Evolutionary conservation across 2,329 filamentous ascomycete species (phyloP).

Genomic region (Phaeophleospora eucalypticola): DNA sequence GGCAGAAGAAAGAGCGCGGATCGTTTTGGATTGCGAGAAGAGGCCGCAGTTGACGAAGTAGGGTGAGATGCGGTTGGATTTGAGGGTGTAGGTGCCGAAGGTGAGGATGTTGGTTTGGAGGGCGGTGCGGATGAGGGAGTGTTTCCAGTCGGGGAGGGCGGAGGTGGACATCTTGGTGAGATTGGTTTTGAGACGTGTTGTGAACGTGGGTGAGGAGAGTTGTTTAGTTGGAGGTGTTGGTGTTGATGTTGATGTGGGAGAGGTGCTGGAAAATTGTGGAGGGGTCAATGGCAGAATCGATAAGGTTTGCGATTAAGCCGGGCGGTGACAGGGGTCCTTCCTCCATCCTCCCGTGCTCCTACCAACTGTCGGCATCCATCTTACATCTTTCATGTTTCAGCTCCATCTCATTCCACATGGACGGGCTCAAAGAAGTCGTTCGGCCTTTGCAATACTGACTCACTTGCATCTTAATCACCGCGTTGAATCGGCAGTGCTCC

Average conservation of each 20-base stretch:
- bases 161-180: neutral
- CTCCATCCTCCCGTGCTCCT: too few relatives aligned
- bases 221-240: neutral
- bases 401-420: too few relatives aligned
- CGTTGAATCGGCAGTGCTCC: too few relatives aligned
- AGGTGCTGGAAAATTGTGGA: neutral
- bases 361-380: too few relatives aligned
- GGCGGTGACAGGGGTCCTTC: neutral
- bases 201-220: neutral
- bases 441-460: too few relatives aligned
- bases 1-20: constrained; percentile 72
- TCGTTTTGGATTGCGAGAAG: constrained; percentile 76
- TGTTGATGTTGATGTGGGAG: neutral
- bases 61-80: constrained; percentile 83
- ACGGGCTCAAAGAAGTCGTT: too few relatives aligned
- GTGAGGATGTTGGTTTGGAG: constrained; percentile 67
- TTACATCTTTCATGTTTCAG: too few relatives aligned
- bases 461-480: too few relatives aligned
- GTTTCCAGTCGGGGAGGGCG: constrained; percentile 56
- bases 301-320: neutral
- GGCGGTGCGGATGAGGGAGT: constrained; percentile 66
- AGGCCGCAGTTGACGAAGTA: constrained; percentile 98
- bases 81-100: constrained; percentile 83
- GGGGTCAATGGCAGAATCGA: neutral
- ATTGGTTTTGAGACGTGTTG: neutral